Percentiles rank a stretch among this genome's conserved stretches.
Conservation (phyloP, 176 grass and related monocot species). For the Themeda triandra region DNA sequence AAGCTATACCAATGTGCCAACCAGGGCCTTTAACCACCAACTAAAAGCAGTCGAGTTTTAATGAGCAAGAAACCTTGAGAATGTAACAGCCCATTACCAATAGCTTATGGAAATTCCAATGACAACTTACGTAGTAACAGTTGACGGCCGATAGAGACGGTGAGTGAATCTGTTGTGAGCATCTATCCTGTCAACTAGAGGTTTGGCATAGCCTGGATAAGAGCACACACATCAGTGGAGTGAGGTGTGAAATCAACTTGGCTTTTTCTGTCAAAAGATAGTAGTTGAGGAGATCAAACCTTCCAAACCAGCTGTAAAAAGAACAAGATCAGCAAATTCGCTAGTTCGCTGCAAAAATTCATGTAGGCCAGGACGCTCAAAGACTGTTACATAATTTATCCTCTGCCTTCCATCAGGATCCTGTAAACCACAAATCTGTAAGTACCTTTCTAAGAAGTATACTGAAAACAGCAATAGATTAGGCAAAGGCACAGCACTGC, state of each 20-base stretch:
- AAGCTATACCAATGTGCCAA: background rate
- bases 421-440: constrained; percentile 44
- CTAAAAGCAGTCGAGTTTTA: background rate
- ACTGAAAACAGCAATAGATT: background rate
- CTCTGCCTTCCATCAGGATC: constrained; percentile 78
- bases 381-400: constrained; percentile 79
- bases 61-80: background rate
- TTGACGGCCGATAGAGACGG: constrained; percentile 76
- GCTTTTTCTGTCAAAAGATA: background rate
- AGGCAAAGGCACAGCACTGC: background rate
- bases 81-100: background rate
- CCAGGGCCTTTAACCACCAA: background rate
- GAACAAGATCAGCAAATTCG: constrained; percentile 93
- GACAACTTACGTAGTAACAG: constrained; percentile 78
- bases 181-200: constrained; percentile 91
- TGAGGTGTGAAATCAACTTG: constrained; percentile 2
- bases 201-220: constrained; percentile 76
- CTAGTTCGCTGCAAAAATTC: constrained; percentile 71
- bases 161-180: constrained; percentile 60
- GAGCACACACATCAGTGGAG: constrained; percentile 13
- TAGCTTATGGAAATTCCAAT: background rate
- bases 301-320: constrained; percentile 96
- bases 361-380: constrained; percentile 88
- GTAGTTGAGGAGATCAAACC: constrained; percentile 40
- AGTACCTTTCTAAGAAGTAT: background rate